Percentiles rank a stretch among this genome's conserved stretches.
phyloP scores from a whole-genome alignment of 371 early-diverging fungal genomes.

The Lichtheimia corymbifera region DNA sequence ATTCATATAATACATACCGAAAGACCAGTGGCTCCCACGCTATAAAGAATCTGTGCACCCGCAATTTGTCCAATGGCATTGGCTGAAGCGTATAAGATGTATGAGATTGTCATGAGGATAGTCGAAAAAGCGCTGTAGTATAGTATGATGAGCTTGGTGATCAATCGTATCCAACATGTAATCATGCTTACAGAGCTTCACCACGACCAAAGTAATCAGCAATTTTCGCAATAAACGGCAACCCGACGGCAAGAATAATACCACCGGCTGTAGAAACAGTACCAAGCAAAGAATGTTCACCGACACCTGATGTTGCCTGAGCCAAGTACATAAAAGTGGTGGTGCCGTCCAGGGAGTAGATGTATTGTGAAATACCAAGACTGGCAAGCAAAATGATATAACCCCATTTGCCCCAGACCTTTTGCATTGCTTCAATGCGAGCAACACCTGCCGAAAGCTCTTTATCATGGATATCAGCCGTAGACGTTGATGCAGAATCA shows the following conservation, averaged over 20 bases:
- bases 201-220: conserved; percentile 25
- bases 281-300: conserved; percentile 18
- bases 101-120: conserved; percentile 12
- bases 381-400: conserved; percentile 14
- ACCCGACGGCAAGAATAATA: conserved; percentile 19
- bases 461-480: conserved; percentile 4
- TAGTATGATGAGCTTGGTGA: background rate
- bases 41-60: conserved; percentile 17
- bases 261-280: conserved; percentile 16
- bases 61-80: conserved; percentile 12
- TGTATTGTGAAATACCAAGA: conserved; percentile 11
- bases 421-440: conserved; percentile 20
- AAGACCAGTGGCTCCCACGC: conserved; percentile 18
- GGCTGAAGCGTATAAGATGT: conserved; percentile 19
- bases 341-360: conserved; percentile 19
- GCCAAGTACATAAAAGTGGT: conserved; percentile 19
- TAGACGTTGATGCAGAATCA: background rate
- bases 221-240: conserved; percentile 21
- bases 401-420: conserved; percentile 21
- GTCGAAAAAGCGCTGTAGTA: conserved; percentile 8
- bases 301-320: conserved; percentile 14
- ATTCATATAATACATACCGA: conserved; percentile 10
- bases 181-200: conserved; percentile 16
- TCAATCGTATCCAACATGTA: background rate
- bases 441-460: conserved; percentile 15